Evolutionary conservation across 192 early-diverging fungal species (phyloP), one percentile per base, ranked within the genome.

Genomic region (Rhizoclosmatium globosum): DNA sequence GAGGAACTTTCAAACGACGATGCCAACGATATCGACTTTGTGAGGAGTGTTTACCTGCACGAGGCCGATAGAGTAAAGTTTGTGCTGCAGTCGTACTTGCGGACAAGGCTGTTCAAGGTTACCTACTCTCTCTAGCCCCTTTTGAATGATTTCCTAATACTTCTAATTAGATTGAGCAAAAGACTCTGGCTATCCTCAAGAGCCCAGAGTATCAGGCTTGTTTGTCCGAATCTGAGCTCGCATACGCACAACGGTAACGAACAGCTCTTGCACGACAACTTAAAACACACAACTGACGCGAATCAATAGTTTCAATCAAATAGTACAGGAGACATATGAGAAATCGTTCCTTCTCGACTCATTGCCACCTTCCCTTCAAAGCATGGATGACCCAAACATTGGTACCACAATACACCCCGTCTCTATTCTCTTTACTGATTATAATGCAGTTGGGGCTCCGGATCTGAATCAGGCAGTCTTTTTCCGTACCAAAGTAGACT

Each of bases 21-120:
- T 77, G 48, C 81, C 13, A 69, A 85, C 31, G 87, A 89, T 23
- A 72, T 78, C 23, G 86, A 85, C 42, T 89, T 94, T 72, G 66
- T 86, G 2, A 79, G 78, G 2, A 86, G 91, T 67, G 47, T 94
- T 38, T 91, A 88, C 66, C 87, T 91, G 71, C 89, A 86, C 15
- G 93, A 94, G 76, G 78, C 93, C 21, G 92, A 94, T 75, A 81
- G 92, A 11, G 84, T 93, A 47, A 91, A 90, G 71, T 94, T 90
- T 77, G 66, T 93, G 9, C 66, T 94, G 4, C 77, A 88, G 48
- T 87, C 85, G 46, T 94, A 94, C 77, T 72, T 94, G 13, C 57
- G 91, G 44, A 89, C 90, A 64, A 81, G 93, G 77, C 70, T 93
- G 69, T 82, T 78, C 48, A 94, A 94, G 84, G 91, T 91, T 17